Evolutionary conservation across 148 eudicot genomes (phyloP), one percentile per base, ranked within the genome.

Genomic region (Mesembryanthemum crystallinum): DNA sequence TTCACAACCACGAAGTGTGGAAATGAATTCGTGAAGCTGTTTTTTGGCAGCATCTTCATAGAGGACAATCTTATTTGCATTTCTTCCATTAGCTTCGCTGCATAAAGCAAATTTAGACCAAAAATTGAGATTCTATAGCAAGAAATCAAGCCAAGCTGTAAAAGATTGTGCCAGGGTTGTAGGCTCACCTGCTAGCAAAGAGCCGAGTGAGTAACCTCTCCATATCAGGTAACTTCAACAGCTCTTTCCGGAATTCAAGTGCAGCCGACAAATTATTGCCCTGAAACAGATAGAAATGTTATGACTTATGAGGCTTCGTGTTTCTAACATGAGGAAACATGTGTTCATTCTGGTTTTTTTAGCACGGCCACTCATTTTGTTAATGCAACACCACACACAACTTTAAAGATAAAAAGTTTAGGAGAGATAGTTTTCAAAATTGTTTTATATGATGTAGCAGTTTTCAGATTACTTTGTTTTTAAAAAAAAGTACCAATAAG

Each of bases 81-180:
- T 87, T 78, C 99, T 91, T 74, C 99, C 99, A 84, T 77, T 91
- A 77, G 89, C 94, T 82, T 89, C 97, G 87, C 99, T 96, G 91
- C 65, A 76, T 76, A 15, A 23, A 35, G 61, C 69, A 70, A 81
- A 73, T 77, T 69, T 42, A 30, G 21, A 49, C 28, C 58, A 23
- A 59, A 62, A 21, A 55, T 13, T 72, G 65, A 70, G 80, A 55
- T 55, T 30, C 17, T 45, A 45, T 42, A 42, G 15, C 57, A 14
- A 52, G 35, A 73, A 64, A 82, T 28, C 52, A 49, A 69, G 7
- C 17, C 52, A 69, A 73, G 12, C 24, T 35, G 49, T 49, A 55
- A 24, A 35, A 60, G 3, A 20, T 57, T 63, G 27, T 66, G 35
- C 42, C 71, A 14, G 61, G 47, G 24, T 27, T 29, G 61, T 17